phyloP scores from a whole-genome alignment of 495 filamentous ascomycete genomes.

The Darksidea phi region DNA sequence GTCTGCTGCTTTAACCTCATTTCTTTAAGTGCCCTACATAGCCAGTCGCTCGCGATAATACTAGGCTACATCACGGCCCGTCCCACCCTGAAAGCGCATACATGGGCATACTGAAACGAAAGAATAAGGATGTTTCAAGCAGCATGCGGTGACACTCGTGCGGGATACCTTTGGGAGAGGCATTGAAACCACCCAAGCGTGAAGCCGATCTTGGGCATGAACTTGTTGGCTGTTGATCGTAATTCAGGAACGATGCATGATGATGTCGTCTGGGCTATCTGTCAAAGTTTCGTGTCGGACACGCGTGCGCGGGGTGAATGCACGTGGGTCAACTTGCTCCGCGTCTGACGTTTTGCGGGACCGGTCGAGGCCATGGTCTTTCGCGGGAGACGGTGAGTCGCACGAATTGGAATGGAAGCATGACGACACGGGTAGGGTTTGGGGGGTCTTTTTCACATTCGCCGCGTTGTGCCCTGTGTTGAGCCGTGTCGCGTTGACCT shows the following conservation, averaged over 20 bases:
- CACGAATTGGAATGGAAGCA: not conserved
- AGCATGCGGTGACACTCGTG: not conserved
- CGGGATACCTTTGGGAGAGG: not conserved
- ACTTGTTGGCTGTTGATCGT: not conserved
- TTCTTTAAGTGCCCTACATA: not conserved
- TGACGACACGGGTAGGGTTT: no score
- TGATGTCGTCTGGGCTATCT: not conserved
- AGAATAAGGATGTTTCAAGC: not conserved
- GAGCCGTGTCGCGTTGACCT: not conserved
- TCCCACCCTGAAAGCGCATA: not conserved
- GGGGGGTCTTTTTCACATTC: no score
- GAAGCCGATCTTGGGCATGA: not conserved
- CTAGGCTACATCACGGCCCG: not conserved
- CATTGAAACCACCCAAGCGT: not conserved
- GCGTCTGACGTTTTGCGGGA: not conserved
- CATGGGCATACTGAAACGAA: not conserved
- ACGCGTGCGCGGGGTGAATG: not conserved
- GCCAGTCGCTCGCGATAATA: not conserved
- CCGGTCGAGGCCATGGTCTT: no score
- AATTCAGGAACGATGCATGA: slow-evolving; percentile 4
- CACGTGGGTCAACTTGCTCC: not conserved
- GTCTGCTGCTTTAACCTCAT: not conserved
- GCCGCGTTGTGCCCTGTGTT: no score
- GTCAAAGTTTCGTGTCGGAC: not conserved
- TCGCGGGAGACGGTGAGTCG: not conserved